phyloP scores from a whole-genome alignment of 768 basidiomycete species.

The Phanerochaete carnosa region DNA sequence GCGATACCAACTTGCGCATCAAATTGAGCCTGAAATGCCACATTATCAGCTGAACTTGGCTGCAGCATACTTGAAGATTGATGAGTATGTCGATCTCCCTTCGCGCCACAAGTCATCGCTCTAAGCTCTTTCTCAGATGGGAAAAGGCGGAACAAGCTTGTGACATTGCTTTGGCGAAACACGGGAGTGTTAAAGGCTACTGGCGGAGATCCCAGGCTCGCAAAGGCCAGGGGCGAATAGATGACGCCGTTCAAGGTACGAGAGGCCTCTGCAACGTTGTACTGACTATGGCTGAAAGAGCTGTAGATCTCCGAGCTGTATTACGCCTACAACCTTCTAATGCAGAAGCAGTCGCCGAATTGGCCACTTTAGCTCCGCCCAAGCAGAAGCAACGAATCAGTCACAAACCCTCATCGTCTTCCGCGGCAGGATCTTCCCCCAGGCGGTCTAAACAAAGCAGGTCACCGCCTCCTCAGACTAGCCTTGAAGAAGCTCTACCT shows the following conservation, averaged over 20 bases:
- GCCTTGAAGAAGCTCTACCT: conserved; percentile 34
- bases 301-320: conserved; percentile 56
- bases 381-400: conserved; percentile 3
- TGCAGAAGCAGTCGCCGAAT: conserved; percentile 55
- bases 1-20: conserved; percentile 57
- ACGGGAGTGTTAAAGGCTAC: conserved; percentile 65
- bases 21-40: conserved; percentile 69
- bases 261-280: not conserved
- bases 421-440: conserved; percentile 13
- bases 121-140: conserved; percentile 43
- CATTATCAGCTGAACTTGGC: conserved; percentile 77
- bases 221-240: conserved; percentile 50
- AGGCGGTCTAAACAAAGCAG: conserved; percentile 8
- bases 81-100: conserved; percentile 45
- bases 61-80: conserved; percentile 67
- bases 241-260: conserved; percentile 61
- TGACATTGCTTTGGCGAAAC: conserved; percentile 59
- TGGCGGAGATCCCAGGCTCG: conserved; percentile 69
- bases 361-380: conserved; percentile 37
- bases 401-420: conserved; percentile 1
- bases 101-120: not conserved
- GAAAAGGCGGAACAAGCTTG: conserved; percentile 72
- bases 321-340: conserved; percentile 64
- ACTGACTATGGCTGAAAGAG: not conserved
- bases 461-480: not conserved